Evolutionary conservation across 306 rosid genomes (phyloP).

Genomic region (Dicorynia guianensis): DNA sequence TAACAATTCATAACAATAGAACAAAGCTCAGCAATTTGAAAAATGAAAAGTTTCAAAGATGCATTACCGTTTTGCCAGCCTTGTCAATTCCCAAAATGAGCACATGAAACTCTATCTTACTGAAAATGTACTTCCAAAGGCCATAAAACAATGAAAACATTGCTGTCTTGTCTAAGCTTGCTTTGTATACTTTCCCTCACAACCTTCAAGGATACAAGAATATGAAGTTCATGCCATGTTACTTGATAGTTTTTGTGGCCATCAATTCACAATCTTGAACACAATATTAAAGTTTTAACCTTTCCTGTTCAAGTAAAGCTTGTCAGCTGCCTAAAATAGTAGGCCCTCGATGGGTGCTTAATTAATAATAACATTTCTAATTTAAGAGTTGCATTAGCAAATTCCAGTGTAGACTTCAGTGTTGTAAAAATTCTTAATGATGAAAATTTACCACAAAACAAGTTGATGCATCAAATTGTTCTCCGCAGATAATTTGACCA

Average conservation of each 20-base stretch:
- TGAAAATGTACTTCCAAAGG: conserved; percentile 88
- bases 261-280: conserved; percentile 40
- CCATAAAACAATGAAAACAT: conserved; percentile 98
- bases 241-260: conserved; percentile 35
- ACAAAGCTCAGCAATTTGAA: conserved; percentile 24
- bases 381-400: conserved; percentile 19
- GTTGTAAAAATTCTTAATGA: conserved; percentile 28
- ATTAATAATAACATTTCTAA: neutral
- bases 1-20: conserved; percentile 30
- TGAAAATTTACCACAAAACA: conserved; percentile 15
- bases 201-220: conserved; percentile 54
- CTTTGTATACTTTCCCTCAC: conserved; percentile 30
- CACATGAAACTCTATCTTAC: conserved; percentile 94
- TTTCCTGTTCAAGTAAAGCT: conserved; percentile 38
- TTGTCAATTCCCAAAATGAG: conserved; percentile 98
- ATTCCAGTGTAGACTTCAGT: conserved; percentile 11
- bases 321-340: conserved; percentile 23
- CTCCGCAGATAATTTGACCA: neutral
- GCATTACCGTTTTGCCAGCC: conserved; percentile 95
- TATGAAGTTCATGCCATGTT: conserved; percentile 48
- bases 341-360: neutral
- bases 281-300: conserved; percentile 25
- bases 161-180: conserved; percentile 43
- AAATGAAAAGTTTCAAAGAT: conserved; percentile 36
- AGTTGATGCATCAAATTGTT: conserved; percentile 17